A percentile compares a stretch with the other conserved stretches of the same genome.
Conservation (phyloP, 192 early-diverging fungal species). For the Linnemannia schmuckeri region DNA sequence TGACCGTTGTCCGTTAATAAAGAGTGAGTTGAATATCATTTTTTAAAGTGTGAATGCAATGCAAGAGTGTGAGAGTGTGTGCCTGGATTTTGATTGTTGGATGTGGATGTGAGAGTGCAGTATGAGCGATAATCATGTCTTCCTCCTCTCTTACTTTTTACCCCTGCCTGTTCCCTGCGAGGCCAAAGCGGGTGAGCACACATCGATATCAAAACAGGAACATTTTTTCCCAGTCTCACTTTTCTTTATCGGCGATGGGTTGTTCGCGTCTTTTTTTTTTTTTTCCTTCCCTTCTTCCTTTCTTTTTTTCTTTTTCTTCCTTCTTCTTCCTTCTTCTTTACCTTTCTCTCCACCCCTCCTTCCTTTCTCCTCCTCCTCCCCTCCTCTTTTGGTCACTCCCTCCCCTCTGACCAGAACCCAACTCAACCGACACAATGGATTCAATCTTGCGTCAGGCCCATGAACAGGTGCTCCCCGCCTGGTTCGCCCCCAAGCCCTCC, state of each 20-base stretch:
- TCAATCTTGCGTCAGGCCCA: slow-evolving; percentile 32
- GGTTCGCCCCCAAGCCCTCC: slow-evolving; percentile 38
- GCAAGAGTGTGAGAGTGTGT: background rate
- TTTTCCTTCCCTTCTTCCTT: background rate
- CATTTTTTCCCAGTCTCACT: background rate
- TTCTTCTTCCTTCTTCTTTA: background rate
- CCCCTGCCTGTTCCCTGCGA: background rate
- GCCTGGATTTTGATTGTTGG: background rate
- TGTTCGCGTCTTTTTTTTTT: slow-evolving; percentile 15
- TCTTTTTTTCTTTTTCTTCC: background rate
- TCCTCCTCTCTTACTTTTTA: background rate
- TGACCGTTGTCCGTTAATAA: background rate
- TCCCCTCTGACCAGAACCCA: background rate
- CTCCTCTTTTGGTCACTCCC: background rate
- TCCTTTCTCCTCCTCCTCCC: background rate
- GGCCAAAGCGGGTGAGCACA: background rate
- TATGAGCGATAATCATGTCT: background rate
- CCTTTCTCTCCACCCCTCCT: background rate
- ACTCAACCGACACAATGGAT: slow-evolving; percentile 14
- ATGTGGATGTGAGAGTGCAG: background rate
- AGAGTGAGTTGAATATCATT: background rate
- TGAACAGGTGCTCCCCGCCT: slow-evolving; percentile 26
- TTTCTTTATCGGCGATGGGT: background rate
- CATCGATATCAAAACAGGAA: background rate
- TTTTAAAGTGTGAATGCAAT: background rate